Percentiles rank a stretch among this genome's conserved stretches.
phyloP scores from a whole-genome alignment of 441 rosid genomes.

The Pelargonium exstipulatum region DNA sequence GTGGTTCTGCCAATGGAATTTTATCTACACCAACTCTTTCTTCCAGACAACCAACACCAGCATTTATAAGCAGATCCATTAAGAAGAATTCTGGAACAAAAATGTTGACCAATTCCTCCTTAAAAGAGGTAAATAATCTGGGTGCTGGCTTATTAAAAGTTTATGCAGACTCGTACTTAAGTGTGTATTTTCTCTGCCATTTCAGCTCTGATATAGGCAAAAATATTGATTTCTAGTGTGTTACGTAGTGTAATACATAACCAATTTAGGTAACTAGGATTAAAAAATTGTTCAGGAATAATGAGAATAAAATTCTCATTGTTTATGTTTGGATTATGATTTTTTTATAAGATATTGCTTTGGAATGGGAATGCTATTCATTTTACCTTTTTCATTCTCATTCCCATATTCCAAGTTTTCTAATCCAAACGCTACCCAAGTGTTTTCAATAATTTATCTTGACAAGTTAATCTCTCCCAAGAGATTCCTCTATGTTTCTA shows the following conservation, averaged over 20 bases:
- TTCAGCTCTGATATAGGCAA: background rate
- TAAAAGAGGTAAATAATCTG: conserved; percentile 2
- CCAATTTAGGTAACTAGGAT: too few relatives aligned
- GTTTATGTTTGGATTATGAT: too few relatives aligned
- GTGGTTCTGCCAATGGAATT: conserved; percentile 5
- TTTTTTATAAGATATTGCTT: too few relatives aligned
- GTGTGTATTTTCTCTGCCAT: background rate
- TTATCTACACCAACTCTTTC: conserved; percentile 14
- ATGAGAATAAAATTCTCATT: too few relatives aligned
- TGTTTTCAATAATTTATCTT: too few relatives aligned
- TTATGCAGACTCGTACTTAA: background rate
- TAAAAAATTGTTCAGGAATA: too few relatives aligned
- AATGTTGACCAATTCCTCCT: conserved; percentile 4
- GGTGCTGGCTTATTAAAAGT: background rate
- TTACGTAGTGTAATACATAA: background rate
- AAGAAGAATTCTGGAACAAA: conserved; percentile 16
- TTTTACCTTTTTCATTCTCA: too few relatives aligned
- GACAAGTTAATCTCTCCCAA: too few relatives aligned
- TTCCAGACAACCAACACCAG: conserved; percentile 1
- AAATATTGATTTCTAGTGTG: background rate
- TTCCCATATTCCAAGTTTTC: too few relatives aligned
- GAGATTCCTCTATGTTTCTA: too few relatives aligned
- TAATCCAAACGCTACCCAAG: too few relatives aligned
- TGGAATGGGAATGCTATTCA: too few relatives aligned
- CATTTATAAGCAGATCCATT: background rate